These are phyloP conservation scores for Claviceps pusilla DNA, from an alignment of 2,329 filamentous ascomycete genomes.

Conservation along the genomic window DNA sequence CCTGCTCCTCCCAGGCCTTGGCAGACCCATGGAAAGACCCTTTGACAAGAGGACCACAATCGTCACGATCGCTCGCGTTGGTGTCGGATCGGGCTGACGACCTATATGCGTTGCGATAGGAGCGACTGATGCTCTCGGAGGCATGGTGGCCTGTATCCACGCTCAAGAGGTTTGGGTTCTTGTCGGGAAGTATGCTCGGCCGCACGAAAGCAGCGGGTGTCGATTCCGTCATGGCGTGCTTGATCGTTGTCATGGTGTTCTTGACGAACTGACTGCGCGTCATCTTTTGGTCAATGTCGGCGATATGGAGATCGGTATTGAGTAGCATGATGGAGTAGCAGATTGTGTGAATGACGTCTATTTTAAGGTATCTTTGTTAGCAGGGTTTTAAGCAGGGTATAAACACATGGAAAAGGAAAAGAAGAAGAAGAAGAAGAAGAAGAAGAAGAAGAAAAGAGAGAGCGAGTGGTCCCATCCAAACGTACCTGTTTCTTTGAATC, in stretches of 20 bases:
- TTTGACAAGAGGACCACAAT: constrained; percentile 64
- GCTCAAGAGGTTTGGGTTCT: constrained; percentile 14
- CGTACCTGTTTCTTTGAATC: constrained; percentile 77
- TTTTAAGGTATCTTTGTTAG: background rate
- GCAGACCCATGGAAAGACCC: constrained; percentile 58
- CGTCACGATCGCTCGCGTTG: constrained; percentile 29
- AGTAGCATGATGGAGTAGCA: constrained; percentile 90
- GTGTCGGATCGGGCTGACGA: constrained; percentile 33
- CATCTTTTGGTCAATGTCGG: constrained; percentile 95
- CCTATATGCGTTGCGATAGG: constrained; percentile 33
- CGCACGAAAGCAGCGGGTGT: constrained; percentile 50
- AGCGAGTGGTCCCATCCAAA: background rate
- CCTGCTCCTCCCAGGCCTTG: constrained; percentile 72
- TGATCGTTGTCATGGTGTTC: constrained; percentile 86
- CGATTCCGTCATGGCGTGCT: constrained; percentile 59
- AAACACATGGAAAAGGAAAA: no score
- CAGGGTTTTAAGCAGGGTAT: no score
- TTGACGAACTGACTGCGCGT: constrained; percentile 87
- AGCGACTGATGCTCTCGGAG: constrained; percentile 24
- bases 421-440: background rate
- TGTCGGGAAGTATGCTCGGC: constrained; percentile 38
- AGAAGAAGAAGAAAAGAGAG: background rate
- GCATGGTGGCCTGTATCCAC: constrained; percentile 20
- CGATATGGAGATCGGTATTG: constrained; percentile 90
- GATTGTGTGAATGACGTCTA: constrained; percentile 87